Base-by-base conservation (phyloP, 345 rosid species). In the Erysimum cheiranthoides region DNA sequence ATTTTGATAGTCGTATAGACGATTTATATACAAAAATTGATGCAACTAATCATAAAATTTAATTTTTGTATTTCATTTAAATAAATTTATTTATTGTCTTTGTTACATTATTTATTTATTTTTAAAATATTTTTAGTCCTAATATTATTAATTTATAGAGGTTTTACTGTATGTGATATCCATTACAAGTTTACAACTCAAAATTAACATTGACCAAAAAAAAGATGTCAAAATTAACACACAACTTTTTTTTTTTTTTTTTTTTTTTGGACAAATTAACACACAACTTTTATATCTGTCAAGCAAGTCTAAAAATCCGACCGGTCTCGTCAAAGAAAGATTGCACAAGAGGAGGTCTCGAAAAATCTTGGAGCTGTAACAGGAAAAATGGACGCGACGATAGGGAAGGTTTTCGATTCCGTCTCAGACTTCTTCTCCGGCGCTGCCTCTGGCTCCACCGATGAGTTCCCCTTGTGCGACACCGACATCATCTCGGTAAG, bases 381-480 rank as follows among this genome's bases (percentile, higher is more conserved):
- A 30, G 30, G 16, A n/a, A 63, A 86, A 63, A 86, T 84, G 88
- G 90, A 86, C 25, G 81, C 84, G 25, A 81, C 81, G 73, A 52
- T 84, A 34, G 85, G 83, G 25, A 80, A 81, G 39, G 70, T 81
- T 62, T 54, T 86, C 68, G 85, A 71, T 42, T 84, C 86, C 60
- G 88, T 84, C 68, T 51, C 83, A 36, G 79, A 57, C 56, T 86
- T 89, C 88, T 88, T 91, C 88, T 69, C 86, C 71, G 85, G 86
- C 46, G 83, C 84, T 62, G 54, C 61, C 17, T 71, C 76, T 13
- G 67, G 12, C 49, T 78, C 73, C 57, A 31, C 56, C 63, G 93
- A 91, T 71, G 87, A 84, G 77, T 84, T 89, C 71, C 95, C 97
- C 2, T 86, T 88, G 89, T 86, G 90, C 85, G 90, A 89, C 61